Evolutionary conservation across 164 flowering plant genomes (phyloP), one percentile per base, ranked within the genome.

Genomic region (Vitis riparia): DNA sequence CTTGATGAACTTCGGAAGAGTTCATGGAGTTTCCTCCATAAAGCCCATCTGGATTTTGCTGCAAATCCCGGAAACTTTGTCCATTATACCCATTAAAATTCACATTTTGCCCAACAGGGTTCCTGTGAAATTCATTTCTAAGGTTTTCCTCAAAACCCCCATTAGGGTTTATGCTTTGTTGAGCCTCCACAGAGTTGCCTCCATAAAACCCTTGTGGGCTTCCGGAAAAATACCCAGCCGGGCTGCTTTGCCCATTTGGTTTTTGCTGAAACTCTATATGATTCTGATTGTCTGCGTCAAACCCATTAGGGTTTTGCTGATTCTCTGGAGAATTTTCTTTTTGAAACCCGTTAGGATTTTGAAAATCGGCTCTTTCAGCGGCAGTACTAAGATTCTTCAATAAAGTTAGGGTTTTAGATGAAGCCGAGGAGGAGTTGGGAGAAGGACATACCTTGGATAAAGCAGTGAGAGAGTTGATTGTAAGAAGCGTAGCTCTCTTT

Each of bases 361-460:
- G 64, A 47, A 49, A 68, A 14, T 48, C 32, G 23, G 30, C 53
- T 14, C 27, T 9, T 23, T 58, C 49, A 48, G 55, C 62, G 3
- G 71, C 66, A n/a, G 51, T 63, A 49, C 52, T 63, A 29, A 63
- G 29, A 4, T 63, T 48, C 37, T 48, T 63, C 29, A 37, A 30
- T 9, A 50, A 29, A 44, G 27, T 13, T 59, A 48, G 63, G 55
- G 55, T 59, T 68, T 58, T 68, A 14, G 19, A 19, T 58, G 15
- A 5, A 13, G 29, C 32, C 0, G 44, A 37, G 44, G 53, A 23
- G 37, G 55, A 53, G 7, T 16, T 11, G 37, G 59, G 51, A 3
- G 63, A 55, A 59, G 66, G 67, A 30, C 78, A 65, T 69, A 66
- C 78, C 76, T 78, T 78, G n/a, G 67, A 49, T 9, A 75, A 15